Evolutionary conservation across 139 green algal genomes (phyloP).

Genomic region (Coccomyxa sp.): DNA sequence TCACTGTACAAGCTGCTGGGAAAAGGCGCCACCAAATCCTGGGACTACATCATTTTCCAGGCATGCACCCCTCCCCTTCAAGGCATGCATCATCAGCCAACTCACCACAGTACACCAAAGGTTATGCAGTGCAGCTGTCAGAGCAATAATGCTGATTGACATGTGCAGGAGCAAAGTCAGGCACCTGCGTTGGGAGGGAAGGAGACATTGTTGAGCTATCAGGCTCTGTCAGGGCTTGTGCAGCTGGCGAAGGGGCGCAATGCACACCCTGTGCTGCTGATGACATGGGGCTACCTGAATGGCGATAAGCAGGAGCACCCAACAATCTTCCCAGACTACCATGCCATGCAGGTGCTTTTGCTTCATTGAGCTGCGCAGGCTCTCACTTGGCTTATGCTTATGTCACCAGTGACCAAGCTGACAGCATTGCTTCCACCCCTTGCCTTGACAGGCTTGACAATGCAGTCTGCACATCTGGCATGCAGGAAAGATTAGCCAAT

Average conservation of each 20-base stretch:
- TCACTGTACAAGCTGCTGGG: not conserved
- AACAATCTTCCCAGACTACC: slow-evolving; percentile 5
- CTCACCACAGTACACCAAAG: not conserved
- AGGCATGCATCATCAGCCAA: not conserved
- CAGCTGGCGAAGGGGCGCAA: not conserved
- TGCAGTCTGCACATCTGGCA: too few relatives aligned
- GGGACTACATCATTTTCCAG: slow-evolving; percentile 8
- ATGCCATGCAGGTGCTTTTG: not conserved
- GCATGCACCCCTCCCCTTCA: not conserved
- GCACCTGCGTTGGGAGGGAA: not conserved
- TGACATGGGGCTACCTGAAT: not conserved
- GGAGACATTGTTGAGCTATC: not conserved
- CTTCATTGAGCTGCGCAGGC: not conserved
- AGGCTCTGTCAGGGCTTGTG: not conserved
- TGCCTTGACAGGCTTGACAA: too few relatives aligned
- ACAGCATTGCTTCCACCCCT: too few relatives aligned
- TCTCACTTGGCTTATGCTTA: not conserved
- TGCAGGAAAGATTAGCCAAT: too few relatives aligned
- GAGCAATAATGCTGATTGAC: not conserved
- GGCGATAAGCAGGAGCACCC: not conserved
- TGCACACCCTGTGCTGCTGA: not conserved
- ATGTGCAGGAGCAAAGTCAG: slow-evolving; percentile 4
- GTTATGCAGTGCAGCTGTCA: not conserved
- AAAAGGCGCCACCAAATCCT: not conserved
- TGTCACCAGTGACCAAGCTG: too few relatives aligned